phyloP scores from a whole-genome alignment of 805 yeast genomes.

The Sungouiozyma intestinalis region DNA sequence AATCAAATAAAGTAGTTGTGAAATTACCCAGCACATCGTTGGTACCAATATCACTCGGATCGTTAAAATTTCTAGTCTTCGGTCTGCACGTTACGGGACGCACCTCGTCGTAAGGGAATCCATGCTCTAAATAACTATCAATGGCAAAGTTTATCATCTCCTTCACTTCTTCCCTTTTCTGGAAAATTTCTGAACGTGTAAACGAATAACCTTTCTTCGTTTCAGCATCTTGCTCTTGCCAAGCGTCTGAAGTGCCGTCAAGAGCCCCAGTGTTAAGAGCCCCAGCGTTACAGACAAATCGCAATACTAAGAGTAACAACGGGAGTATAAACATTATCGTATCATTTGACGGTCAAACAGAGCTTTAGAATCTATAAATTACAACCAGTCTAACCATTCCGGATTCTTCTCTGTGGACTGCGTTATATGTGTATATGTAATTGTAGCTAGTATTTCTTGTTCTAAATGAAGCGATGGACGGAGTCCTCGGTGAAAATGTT shows the following conservation, averaged over 20 bases:
- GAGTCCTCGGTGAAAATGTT: background rate
- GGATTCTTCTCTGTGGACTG: too few species aligned
- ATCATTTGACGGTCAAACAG: background rate
- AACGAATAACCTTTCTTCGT: conserved; percentile 20
- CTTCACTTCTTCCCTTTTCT: conserved; percentile 37
- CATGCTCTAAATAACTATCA: conserved; percentile 54
- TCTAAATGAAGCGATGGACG: background rate
- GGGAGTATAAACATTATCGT: background rate
- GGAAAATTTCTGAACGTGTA: conserved; percentile 22
- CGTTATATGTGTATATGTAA: too few species aligned
- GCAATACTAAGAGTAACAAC: too few species aligned
- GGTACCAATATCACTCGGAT: conserved; percentile 44
- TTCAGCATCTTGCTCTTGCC: too few species aligned
- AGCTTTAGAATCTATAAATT: too few species aligned
- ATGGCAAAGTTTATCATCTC: conserved; percentile 65
- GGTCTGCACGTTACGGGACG: conserved; percentile 64
- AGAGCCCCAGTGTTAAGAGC: background rate
- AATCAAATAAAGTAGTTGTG: conserved; percentile 68
- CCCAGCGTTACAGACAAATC: too few species aligned
- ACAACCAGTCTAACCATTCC: too few species aligned
- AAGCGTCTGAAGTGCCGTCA: too few species aligned
- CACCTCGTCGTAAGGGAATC: conserved; percentile 77
- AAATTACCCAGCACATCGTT: conserved; percentile 84
- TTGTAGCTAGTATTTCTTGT: background rate
- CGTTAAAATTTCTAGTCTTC: conserved; percentile 49